Evolutionary conservation across 2,329 filamentous ascomycete species (phyloP).

Genomic region (Clonostachys rosea): DNA sequence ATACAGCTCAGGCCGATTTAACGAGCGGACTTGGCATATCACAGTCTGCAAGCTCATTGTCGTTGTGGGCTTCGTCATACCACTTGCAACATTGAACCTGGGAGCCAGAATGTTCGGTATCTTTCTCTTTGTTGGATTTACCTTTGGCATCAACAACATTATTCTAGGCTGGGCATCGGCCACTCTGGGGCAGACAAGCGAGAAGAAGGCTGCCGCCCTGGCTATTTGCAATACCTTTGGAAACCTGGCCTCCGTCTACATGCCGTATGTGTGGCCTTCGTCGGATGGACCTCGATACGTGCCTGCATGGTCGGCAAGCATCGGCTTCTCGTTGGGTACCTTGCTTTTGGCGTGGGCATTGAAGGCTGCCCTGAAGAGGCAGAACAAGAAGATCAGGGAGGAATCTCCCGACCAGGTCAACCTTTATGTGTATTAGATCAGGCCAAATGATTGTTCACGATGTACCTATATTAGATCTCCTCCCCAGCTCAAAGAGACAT

Average conservation of each 20-base stretch:
- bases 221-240: conserved; percentile 31
- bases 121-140: conserved; percentile 21
- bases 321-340: conserved; percentile 6
- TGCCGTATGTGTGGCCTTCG: conserved; percentile 30
- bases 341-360: conserved; percentile 1
- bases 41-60: conserved; percentile 66
- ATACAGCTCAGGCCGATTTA: conserved; percentile 70
- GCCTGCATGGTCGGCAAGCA: conserved; percentile 20
- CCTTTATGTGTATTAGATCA: conserved; percentile 18
- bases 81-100: conserved; percentile 14
- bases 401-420: conserved; percentile 13
- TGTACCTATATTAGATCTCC: no score
- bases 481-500: no score
- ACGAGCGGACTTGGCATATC: conserved; percentile 74
- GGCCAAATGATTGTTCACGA: no score
- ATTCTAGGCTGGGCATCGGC: conserved; percentile 32
- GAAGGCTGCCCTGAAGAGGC: conserved; percentile 7
- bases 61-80: conserved; percentile 74
- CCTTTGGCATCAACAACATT: conserved; percentile 27
- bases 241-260: conserved; percentile 32
- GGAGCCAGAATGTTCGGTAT: conserved; percentile 18
- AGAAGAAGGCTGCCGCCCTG: conserved; percentile 32
- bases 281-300: conserved; percentile 27
- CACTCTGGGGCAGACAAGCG: conserved; percentile 30
- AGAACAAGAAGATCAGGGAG: conserved; percentile 14